Evolutionary conservation across 2,329 filamentous ascomycete species (phyloP), one percentile per base, ranked within the genome.

Genomic region (Fusarium newnesense): DNA sequence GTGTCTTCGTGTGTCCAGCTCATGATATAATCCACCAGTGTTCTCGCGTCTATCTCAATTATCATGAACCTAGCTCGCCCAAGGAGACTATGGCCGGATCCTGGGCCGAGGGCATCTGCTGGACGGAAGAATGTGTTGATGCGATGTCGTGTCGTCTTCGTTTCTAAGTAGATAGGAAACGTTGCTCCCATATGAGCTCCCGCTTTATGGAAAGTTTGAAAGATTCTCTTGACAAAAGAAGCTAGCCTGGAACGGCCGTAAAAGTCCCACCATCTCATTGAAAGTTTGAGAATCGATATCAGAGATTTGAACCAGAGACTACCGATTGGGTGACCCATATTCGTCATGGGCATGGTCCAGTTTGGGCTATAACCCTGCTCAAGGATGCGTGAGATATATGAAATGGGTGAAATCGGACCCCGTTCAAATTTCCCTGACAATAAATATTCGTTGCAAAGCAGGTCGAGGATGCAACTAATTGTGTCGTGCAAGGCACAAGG

Each of bases 81-180:
- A 7, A 4, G 21, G 15, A 50, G 30, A 10, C 13, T 6, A 7
- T n/a, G 21, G 5, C 18, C 46, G 7, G 15, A 24, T 30, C 9
- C 12, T 50, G 47, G 47, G 7, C 10, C 30, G 9, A 50, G 7
- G 18, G 21, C 30, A 15, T 34, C 13, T 24, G 46, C 28, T n/a
- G 19, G 19, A 19, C 8, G n/a, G 10, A 36, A 32, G 11, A 12
- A 36, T 7, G 4, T 7, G 15, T 19, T 8, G 24, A 46, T 16
- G 9, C 15, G 12, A 18, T 34, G 6, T 3, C 9, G 21, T 10
- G 15, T 3, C 8, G 9, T 7, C 4, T 34, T 4, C 18, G 21
- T n/a, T 46, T 19, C 43, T 18, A 34, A 11, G 12, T 24, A 44
- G 5, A 50, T 11, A 7, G 47, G 47, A 4, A 50, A 50, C 4